Percentiles rank a stretch among this genome's conserved stretches.
These are phyloP conservation scores for Candida mattraensis DNA, from an alignment of 805 yeast genomes.

Conservation along the genomic window DNA sequence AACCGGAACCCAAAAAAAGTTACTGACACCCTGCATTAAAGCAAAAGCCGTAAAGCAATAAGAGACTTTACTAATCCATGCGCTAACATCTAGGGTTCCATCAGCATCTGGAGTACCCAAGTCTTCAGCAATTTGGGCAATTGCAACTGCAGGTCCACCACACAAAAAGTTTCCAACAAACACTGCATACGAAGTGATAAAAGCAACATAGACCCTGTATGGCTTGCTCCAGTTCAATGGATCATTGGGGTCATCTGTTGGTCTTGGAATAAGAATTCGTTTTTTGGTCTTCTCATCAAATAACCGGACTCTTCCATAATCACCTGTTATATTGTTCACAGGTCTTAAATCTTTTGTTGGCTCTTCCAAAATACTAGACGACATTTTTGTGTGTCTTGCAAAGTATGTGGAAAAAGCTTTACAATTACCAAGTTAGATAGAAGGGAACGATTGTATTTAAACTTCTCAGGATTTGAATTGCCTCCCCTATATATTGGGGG, in stretches of 20 bases:
- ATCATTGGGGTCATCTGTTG: slow-evolving; percentile 65
- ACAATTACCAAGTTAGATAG: no score
- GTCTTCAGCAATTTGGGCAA: slow-evolving; percentile 4
- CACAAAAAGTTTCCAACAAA: slow-evolving; percentile 11
- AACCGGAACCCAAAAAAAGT: slow-evolving; percentile 36
- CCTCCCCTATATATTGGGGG: no score
- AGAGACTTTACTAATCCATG: slow-evolving; percentile 8
- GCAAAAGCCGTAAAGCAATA: slow-evolving; percentile 10
- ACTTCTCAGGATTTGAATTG: no score
- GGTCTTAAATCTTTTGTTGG: slow-evolving; percentile 1
- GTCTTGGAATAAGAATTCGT: slow-evolving; percentile 55
- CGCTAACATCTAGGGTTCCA: slow-evolving; percentile 6
- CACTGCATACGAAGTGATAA: slow-evolving; percentile 10
- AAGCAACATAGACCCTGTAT: slow-evolving; percentile 7
- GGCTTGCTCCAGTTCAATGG: slow-evolving; percentile 58
- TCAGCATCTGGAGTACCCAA: slow-evolving; percentile 7
- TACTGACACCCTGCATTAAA: slow-evolving; percentile 39
- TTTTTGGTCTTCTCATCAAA: slow-evolving; percentile 9
- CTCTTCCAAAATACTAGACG: slow-evolving; percentile 12
- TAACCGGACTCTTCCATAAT: slow-evolving; percentile 9
- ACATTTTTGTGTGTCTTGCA: slow-evolving; percentile 1
- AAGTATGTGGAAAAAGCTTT: no score
- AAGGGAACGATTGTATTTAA: no score
- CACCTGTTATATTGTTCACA: slow-evolving; percentile 1
- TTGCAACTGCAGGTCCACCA: slow-evolving; percentile 11